phyloP scores from a whole-genome alignment of 495 filamentous ascomycete species.

The Penicillium dipodomyicola region DNA sequence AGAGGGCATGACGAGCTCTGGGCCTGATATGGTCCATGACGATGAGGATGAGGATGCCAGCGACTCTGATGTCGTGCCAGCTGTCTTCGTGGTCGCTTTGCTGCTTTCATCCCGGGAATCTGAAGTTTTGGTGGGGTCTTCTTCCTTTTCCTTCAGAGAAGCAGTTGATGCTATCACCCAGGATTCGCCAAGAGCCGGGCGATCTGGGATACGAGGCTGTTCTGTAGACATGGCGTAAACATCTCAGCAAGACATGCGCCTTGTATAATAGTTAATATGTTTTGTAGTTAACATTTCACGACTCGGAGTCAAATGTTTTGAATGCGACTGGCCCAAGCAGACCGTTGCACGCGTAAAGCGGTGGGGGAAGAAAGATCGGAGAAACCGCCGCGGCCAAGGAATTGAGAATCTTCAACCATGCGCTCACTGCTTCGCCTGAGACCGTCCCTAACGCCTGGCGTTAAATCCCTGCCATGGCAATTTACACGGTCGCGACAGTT shows the following conservation, averaged over 20 bases:
- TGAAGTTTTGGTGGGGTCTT: constrained; percentile 5
- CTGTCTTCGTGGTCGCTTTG: constrained; percentile 9
- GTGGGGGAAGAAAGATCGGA: constrained; percentile 26
- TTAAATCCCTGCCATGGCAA: constrained; percentile 5
- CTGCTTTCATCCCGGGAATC: constrained; percentile 9
- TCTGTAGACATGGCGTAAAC: constrained; percentile 30
- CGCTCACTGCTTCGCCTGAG: constrained; percentile 27
- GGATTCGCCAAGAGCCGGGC: constrained; percentile 37
- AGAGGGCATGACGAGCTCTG: constrained; percentile 49
- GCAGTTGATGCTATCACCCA: constrained; percentile 38
- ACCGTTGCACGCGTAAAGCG: constrained; percentile 22
- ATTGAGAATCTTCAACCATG: constrained; percentile 26
- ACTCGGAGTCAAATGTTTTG: neutral
- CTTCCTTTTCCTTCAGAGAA: constrained; percentile 16
- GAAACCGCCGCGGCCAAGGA: constrained; percentile 12
- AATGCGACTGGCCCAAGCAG: constrained; percentile 8
- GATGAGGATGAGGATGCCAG: constrained; percentile 31
- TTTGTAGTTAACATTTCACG: neutral
- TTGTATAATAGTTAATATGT: neutral
- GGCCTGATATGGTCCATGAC: constrained; percentile 33
- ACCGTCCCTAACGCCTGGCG: constrained; percentile 15
- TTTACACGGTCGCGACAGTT: constrained; percentile 31
- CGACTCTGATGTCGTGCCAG: constrained; percentile 25
- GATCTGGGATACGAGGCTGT: constrained; percentile 21
- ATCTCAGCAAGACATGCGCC: constrained; percentile 13